Conservation (phyloP, 2,329 filamentous ascomycete species). For the Sporothrix schenckii region DNA sequence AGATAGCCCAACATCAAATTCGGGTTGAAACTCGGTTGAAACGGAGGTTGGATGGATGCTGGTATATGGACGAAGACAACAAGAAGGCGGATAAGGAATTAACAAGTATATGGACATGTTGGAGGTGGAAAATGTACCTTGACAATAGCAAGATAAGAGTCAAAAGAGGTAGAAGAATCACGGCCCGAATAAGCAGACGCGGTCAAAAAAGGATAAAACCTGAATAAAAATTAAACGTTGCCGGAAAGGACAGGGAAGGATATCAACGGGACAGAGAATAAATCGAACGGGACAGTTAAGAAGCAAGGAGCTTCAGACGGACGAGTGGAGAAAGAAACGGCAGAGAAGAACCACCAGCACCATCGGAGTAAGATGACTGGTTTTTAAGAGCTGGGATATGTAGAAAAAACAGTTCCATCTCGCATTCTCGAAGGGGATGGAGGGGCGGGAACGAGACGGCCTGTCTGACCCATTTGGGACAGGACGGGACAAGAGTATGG, state of each 20-base stretch:
- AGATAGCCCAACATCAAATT: not conserved
- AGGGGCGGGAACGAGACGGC: conserved; percentile 27
- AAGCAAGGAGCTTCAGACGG: not conserved
- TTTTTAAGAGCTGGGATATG: conserved; percentile 12
- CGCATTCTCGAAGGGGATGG: conserved; percentile 19
- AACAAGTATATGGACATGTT: not conserved
- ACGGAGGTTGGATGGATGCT: not conserved
- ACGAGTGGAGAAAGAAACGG: conserved; percentile 13
- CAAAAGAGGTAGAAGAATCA: not conserved
- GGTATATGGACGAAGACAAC: not conserved
- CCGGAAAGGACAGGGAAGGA: not conserved
- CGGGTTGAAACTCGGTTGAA: conserved; percentile 8
- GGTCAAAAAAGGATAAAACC: not conserved
- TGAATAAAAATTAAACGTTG: not conserved
- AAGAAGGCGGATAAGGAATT: too few species aligned
- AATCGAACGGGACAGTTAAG: conserved; percentile 5
- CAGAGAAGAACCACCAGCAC: not conserved
- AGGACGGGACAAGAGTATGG: conserved; percentile 18
- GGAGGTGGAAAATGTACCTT: not conserved
- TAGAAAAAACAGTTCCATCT: conserved; percentile 24
- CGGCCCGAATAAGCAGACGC: not conserved
- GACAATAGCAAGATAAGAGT: not conserved
- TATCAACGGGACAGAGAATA: conserved; percentile 7
- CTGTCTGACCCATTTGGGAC: conserved; percentile 26
- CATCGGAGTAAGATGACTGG: not conserved